Evolutionary conservation across 2,329 filamentous ascomycete genomes (phyloP).

Genomic region (Xylariales sp.): DNA sequence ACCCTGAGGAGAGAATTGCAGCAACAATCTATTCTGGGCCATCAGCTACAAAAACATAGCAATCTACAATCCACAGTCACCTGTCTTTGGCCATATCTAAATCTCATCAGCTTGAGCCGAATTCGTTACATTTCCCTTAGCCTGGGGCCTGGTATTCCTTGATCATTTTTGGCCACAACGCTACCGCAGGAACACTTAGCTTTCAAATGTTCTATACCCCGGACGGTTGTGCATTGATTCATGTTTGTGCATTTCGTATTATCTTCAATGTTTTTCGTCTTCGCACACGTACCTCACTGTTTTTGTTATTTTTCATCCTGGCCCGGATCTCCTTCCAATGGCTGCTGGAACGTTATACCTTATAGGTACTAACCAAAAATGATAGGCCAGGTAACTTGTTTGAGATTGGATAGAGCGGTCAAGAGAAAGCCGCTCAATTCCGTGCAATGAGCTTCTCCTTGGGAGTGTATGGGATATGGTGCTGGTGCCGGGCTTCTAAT

Average conservation of each 20-base stretch:
- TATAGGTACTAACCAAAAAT: constrained; percentile 26
- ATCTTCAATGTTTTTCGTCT: neutral
- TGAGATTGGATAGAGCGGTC: neutral
- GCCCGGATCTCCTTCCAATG: constrained; percentile 16
- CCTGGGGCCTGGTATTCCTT: neutral
- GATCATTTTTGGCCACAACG: constrained; percentile 4
- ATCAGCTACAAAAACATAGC: neutral
- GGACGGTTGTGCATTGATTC: constrained; percentile 14
- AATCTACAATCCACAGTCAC: neutral
- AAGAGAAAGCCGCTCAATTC: neutral
- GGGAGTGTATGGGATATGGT: neutral
- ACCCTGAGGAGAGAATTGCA: neutral
- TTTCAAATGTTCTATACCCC: constrained; percentile 4
- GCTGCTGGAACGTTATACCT: constrained; percentile 8
- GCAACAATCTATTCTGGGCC: neutral
- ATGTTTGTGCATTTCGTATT: constrained; percentile 30
- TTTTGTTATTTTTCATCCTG: neutral
- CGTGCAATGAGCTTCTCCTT: neutral
- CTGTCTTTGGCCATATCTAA: constrained; percentile 1
- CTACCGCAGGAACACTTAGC: constrained; percentile 4
- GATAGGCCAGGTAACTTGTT: constrained; percentile 11
- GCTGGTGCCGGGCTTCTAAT: neutral
- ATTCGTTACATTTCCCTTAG: neutral
- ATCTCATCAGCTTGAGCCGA: constrained; percentile 3
- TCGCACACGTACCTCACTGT: constrained; percentile 1